phyloP scores from a whole-genome alignment of 306 rosid species.

The Albizia julibrissin region DNA sequence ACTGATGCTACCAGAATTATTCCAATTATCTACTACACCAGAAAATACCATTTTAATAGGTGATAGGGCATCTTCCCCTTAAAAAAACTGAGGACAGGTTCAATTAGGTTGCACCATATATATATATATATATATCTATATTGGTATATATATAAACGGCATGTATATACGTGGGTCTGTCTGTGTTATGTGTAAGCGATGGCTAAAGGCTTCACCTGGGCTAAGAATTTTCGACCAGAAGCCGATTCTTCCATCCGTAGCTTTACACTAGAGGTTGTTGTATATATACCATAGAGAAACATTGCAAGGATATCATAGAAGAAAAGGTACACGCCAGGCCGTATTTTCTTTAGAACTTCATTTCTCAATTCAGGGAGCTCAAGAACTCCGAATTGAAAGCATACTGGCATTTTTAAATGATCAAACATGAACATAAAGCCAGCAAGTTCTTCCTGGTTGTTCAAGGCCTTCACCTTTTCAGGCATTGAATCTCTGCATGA shows the following conservation, averaged over 20 bases:
- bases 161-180: not conserved
- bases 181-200: not conserved
- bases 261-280: slow-evolving; percentile 56
- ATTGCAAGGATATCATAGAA: slow-evolving; percentile 61
- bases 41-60: not conserved
- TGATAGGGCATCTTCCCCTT: not conserved
- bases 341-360: slow-evolving; percentile 51
- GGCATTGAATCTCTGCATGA: slow-evolving; percentile 32
- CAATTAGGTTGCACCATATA: not conserved
- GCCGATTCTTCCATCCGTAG: slow-evolving; percentile 57
- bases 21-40: slow-evolving; percentile 12
- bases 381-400: slow-evolving; percentile 60
- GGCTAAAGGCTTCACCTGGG: slow-evolving; percentile 59
- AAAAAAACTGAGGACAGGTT: slow-evolving; percentile 1
- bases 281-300: slow-evolving; percentile 68
- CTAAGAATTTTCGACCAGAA: slow-evolving; percentile 66
- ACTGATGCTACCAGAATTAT: not conserved
- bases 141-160: not conserved
- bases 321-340: slow-evolving; percentile 51
- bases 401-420: slow-evolving; percentile 62
- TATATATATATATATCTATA: not conserved
- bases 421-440: slow-evolving; percentile 81
- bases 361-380: slow-evolving; percentile 60
- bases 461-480: slow-evolving; percentile 21
- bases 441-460: slow-evolving; percentile 25